Base-by-base conservation (phyloP, 805 yeast species). In the Priceomyces haplophilus region DNA sequence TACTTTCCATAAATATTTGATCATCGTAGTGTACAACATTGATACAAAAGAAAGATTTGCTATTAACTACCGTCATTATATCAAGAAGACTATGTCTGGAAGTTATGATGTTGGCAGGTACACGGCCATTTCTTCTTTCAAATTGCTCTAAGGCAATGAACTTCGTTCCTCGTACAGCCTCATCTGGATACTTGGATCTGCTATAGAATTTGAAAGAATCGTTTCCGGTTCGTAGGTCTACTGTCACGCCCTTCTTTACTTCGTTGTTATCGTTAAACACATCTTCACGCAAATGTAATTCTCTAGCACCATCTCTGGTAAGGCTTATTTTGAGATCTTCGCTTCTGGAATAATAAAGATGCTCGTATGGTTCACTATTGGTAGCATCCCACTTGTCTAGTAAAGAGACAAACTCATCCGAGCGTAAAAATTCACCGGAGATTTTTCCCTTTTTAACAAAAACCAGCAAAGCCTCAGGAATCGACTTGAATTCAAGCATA, bases 61-160 rank as follows among this genome's bases (percentile, higher is more conserved):
- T 30, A 16, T 24, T 37, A 5, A 40, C 34, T 19, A 41, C 15
- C 18, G 17, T 20, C 30, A 45, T 17, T 3, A 41, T 23, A 19
- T 45, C 44, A 7, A 45, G 29, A 11, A 45, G 33, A 11, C 42
- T 37, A 35, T 45, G 42, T 16, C 48, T 38, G 3, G 48, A 40
- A 13, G 37, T 38, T 27, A 45, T 38, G 15, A 45, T 38, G 24
- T 41, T 32, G n/a, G 33, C 39, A 4, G 27, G 18, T 4, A 41
- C 30, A 19, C 34, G 38, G 10, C 32, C 33, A 19, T 35, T 38
- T 10, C 12, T 12, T n/a, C 17, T 24, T 34, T 45, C 48, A 24
- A 23, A 38, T 2, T 35, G 25, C 15, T 34, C 20, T 15, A 45
- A 23, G 10, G 42, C 48, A 8, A 41, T 23, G 31, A 23, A 45